Conservation (phyloP, 73 alveolate species). For the Blepharisma stoltei region DNA sequence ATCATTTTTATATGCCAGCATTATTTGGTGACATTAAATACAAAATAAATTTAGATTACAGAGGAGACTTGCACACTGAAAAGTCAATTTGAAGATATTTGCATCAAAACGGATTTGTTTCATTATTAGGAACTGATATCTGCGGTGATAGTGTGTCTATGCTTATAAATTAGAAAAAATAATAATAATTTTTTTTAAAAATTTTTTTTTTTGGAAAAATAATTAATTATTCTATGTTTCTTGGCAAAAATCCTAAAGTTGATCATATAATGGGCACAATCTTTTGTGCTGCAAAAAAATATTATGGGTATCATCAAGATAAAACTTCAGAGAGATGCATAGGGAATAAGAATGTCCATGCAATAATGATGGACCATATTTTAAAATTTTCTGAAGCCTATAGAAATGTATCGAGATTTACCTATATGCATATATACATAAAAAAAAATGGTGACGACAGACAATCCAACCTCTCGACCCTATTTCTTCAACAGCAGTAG, state of each 20-base stretch:
- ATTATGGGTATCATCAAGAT: background rate
- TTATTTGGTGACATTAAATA: too few species aligned
- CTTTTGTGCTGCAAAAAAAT: slow-evolving; percentile 11
- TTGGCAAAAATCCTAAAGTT: background rate
- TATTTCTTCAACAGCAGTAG: too few species aligned
- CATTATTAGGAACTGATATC: slow-evolving; percentile 2
- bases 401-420: background rate
- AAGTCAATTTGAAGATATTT: background rate
- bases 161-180: too few species aligned
- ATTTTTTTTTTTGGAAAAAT: too few species aligned
- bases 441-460: too few species aligned
- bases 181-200: too few species aligned
- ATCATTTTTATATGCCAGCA: too few species aligned
- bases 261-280: background rate
- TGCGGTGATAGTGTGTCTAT: background rate
- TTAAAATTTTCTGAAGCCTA: background rate
- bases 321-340: background rate
- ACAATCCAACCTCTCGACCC: too few species aligned
- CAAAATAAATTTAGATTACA: too few species aligned
- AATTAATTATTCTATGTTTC: too few species aligned
- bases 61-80: too few species aligned
- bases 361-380: background rate
- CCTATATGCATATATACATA: background rate
- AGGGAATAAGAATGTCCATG: background rate
- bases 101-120: background rate